Conservation (phyloP, 257 asterid genomes). For the Solanum piurae region DNA sequence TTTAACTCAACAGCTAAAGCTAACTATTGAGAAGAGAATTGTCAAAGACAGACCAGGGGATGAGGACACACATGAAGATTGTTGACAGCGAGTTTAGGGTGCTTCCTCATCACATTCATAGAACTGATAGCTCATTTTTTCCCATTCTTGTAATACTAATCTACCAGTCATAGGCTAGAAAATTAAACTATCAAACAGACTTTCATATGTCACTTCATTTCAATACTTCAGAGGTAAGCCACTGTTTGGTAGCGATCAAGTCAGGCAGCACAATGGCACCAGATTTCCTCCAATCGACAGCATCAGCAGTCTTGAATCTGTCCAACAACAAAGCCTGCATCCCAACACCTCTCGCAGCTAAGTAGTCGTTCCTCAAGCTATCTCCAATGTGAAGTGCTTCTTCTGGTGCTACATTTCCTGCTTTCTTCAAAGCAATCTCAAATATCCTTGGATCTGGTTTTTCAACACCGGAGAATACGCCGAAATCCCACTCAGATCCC, state of each 20-base stretch:
- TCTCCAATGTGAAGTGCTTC: constrained; percentile 90
- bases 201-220: background rate
- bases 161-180: background rate
- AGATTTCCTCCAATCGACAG: constrained; percentile 65
- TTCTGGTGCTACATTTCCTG: constrained; percentile 67
- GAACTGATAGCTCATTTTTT: background rate
- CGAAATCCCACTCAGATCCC: constrained; percentile 99
- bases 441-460: constrained; percentile 79
- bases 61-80: background rate
- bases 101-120: background rate
- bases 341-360: constrained; percentile 71
- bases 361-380: constrained; percentile 75
- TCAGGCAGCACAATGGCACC: constrained; percentile 80
- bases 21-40: background rate
- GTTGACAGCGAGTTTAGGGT: background rate
- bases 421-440: constrained; percentile 77
- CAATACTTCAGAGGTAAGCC: constrained; percentile 44
- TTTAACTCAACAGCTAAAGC: background rate
- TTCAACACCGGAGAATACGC: constrained; percentile 93
- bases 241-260: constrained; percentile 55
- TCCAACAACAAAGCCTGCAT: constrained; percentile 78
- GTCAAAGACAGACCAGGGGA: background rate
- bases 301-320: constrained; percentile 68
- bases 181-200: background rate
- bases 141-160: background rate